Evolutionary conservation across 2,329 filamentous ascomycete genomes (phyloP).

Genomic region (Aspergillus aculeatinus): DNA sequence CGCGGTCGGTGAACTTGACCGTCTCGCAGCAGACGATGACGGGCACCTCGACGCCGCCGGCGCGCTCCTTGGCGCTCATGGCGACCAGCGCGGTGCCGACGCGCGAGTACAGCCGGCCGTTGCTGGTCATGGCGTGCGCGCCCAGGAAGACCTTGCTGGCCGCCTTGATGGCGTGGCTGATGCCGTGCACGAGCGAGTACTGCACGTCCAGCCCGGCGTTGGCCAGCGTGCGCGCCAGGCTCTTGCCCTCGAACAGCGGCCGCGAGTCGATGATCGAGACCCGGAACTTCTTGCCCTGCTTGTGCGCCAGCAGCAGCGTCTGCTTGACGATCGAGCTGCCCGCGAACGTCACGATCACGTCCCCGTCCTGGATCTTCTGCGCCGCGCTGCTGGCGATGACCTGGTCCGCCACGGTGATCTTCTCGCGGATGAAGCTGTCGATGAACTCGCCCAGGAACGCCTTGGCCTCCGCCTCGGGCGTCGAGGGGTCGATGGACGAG

Average conservation of each 20-base stretch:
- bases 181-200: slow-evolving; percentile 77
- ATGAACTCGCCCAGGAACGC: slow-evolving; percentile 74
- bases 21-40: slow-evolving; percentile 91
- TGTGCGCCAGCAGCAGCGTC: slow-evolving; percentile 71
- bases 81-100: slow-evolving; percentile 85
- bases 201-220: slow-evolving; percentile 71
- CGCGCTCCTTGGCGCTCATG: slow-evolving; percentile 69
- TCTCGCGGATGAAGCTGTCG: slow-evolving; percentile 85
- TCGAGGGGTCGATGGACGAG: slow-evolving; percentile 82
- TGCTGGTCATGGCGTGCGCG: slow-evolving; percentile 92
- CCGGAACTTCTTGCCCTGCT: slow-evolving; percentile 70
- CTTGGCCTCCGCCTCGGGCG: slow-evolving; percentile 79
- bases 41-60: slow-evolving; percentile 62
- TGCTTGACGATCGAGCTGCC: slow-evolving; percentile 84
- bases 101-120: slow-evolving; percentile 84
- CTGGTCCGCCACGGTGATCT: slow-evolving; percentile 80
- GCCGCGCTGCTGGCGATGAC: slow-evolving; percentile 78
- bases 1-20: slow-evolving; percentile 89
- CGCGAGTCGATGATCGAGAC: slow-evolving; percentile 81
- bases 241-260: slow-evolving; percentile 68
- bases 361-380: slow-evolving; percentile 72
- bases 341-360: slow-evolving; percentile 83
- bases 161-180: slow-evolving; percentile 70
- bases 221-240: slow-evolving; percentile 69
- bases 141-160: slow-evolving; percentile 77